phyloP scores from a whole-genome alignment of 352 stramenopile species.

The Pythium phragmiticola region DNA sequence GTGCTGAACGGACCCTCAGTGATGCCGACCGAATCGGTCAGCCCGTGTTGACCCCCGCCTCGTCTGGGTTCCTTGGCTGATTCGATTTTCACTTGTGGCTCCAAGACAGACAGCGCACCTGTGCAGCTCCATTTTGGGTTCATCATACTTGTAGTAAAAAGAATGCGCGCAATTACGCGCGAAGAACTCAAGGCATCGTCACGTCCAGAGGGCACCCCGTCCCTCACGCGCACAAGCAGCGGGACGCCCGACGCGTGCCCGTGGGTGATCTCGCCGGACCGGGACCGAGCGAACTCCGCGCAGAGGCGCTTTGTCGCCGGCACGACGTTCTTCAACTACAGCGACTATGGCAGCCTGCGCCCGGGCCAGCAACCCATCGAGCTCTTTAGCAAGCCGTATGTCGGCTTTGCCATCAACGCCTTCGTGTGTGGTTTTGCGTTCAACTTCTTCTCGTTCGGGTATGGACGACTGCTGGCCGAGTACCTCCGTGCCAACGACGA shows the following conservation, averaged over 20 bases:
- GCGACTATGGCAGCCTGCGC: constrained; percentile 26
- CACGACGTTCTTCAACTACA: constrained; percentile 32
- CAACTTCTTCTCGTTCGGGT: constrained; percentile 24
- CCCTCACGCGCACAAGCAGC: constrained; percentile 4
- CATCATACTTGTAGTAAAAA: not conserved
- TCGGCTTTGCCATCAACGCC: constrained; percentile 21
- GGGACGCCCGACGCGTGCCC: constrained; percentile 2
- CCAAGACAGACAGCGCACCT: too few species aligned
- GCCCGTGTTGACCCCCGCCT: too few species aligned
- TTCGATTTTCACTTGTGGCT: too few species aligned
- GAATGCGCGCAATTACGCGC: constrained; percentile 12
- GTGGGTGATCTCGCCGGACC: constrained; percentile 8
- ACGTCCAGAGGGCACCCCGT: not conserved
- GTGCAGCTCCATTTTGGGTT: too few species aligned
- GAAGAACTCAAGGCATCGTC: constrained; percentile 9
- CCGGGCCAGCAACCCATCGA: constrained; percentile 7
- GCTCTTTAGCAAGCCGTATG: constrained; percentile 11
- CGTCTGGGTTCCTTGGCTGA: too few species aligned
- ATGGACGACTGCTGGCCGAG: constrained; percentile 14
- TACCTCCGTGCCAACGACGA: constrained; percentile 17
- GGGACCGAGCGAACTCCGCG: not conserved
- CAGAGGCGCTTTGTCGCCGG: constrained; percentile 23
- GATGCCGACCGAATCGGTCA: too few species aligned
- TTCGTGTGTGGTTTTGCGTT: constrained; percentile 15
- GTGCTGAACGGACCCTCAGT: too few species aligned